Conservation (phyloP, 2,329 filamentous ascomycete species). For the Penicillium sp. region DNA sequence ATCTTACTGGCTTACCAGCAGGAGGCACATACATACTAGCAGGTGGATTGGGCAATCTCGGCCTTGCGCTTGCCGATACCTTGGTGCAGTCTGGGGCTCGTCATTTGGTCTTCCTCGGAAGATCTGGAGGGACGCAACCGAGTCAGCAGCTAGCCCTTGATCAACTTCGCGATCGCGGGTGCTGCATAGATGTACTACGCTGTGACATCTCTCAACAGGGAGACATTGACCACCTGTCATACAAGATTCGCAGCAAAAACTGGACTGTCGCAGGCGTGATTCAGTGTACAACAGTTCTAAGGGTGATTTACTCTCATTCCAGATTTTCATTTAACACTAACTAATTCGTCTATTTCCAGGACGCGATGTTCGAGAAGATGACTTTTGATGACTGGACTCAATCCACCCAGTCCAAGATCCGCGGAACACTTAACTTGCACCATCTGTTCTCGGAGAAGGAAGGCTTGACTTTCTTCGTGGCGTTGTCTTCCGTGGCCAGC, state of each 20-base stretch:
- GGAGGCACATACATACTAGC: slow-evolving; percentile 17
- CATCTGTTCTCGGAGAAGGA: slow-evolving; percentile 3
- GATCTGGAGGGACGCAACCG: slow-evolving; percentile 12
- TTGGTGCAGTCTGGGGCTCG: slow-evolving; percentile 15
- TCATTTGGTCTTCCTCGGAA: slow-evolving; percentile 19
- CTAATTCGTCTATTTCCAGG: slow-evolving; percentile 8
- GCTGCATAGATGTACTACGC: slow-evolving; percentile 9
- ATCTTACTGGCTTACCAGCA: slow-evolving; percentile 4
- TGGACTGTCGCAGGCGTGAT: slow-evolving; percentile 15
- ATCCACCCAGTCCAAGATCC: slow-evolving; percentile 12
- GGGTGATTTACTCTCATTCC: slow-evolving; percentile 1
- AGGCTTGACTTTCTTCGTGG: slow-evolving; percentile 40
- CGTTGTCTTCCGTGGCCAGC: slow-evolving; percentile 49
- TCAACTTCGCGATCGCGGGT: slow-evolving; percentile 10
- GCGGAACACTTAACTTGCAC: slow-evolving; percentile 14
- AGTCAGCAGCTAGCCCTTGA: slow-evolving; percentile 11
- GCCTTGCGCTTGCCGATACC: slow-evolving; percentile 16
- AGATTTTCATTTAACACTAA: not conserved
- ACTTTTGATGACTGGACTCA: slow-evolving; percentile 11
- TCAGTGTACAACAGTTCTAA: slow-evolving; percentile 17
- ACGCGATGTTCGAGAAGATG: slow-evolving; percentile 20
- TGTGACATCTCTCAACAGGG: slow-evolving; percentile 14
- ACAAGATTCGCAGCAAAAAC: slow-evolving; percentile 8
- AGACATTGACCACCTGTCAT: slow-evolving; percentile 11
- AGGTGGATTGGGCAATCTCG: slow-evolving; percentile 19